Conservation (phyloP, 2,329 filamentous ascomycete species). For the Geoglossum cookeanum region DNA sequence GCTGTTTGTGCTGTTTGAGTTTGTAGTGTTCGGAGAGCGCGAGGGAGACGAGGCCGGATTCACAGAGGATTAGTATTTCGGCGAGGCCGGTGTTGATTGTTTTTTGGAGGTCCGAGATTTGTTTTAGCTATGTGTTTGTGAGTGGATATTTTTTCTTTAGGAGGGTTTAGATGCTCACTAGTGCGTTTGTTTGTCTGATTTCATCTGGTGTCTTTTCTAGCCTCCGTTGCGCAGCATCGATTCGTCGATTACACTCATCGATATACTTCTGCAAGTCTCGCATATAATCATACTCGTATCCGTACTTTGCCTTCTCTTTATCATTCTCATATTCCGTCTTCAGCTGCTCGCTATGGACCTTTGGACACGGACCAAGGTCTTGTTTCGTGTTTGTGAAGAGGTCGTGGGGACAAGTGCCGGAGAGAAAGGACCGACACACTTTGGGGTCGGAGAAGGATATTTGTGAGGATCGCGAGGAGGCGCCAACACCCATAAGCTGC, state of each 20-base stretch:
- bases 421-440: constrained; percentile 86
- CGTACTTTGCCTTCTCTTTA: constrained; percentile 56
- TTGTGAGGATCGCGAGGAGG: constrained; percentile 55
- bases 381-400: constrained; percentile 99
- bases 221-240: constrained; percentile 73
- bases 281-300: constrained; percentile 94
- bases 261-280: constrained; percentile 93
- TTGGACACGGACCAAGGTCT: constrained; percentile 77
- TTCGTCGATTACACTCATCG: constrained; percentile 85
- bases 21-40: constrained; percentile 80
- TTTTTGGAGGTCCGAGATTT: constrained; percentile 61
- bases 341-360: constrained; percentile 71
- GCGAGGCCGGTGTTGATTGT: constrained; percentile 67
- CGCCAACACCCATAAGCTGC: constrained; percentile 60
- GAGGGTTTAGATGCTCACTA: constrained; percentile 29
- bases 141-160: not conserved
- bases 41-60: constrained; percentile 59
- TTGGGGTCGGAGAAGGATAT: constrained; percentile 80
- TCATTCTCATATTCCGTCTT: constrained; percentile 76
- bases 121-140: constrained; percentile 39
- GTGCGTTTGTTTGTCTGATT: constrained; percentile 79
- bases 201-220: constrained; percentile 97
- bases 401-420: constrained; percentile 88
- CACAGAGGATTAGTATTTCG: constrained; percentile 71
- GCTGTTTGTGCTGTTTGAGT: constrained; percentile 58